A percentile compares a stretch with the other conserved stretches of the same genome.
phyloP scores from a whole-genome alignment of 2,329 filamentous ascomycete genomes.

The Exophiala mesophila region DNA sequence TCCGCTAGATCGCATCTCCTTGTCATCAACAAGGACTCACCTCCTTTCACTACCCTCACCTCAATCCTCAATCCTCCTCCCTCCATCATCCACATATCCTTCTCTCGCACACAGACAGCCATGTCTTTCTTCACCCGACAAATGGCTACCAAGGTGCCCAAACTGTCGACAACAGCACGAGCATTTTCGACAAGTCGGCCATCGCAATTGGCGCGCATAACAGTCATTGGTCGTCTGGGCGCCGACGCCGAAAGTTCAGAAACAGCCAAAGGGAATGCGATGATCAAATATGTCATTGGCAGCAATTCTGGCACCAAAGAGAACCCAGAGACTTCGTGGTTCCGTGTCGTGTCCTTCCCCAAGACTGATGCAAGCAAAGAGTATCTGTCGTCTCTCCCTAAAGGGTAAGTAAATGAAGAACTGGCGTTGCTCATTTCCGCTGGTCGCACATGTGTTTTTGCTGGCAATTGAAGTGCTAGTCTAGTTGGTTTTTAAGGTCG shows the following conservation, averaged over 20 bases:
- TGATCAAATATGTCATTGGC: conserved; percentile 73
- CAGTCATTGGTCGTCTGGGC: conserved; percentile 79
- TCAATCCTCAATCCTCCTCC: neutral
- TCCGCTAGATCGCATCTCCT: too few relatives aligned
- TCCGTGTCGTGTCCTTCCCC: conserved; percentile 71
- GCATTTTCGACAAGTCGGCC: conserved; percentile 70
- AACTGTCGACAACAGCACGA: conserved; percentile 57
- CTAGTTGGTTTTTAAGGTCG: too few relatives aligned
- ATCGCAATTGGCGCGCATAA: conserved; percentile 67
- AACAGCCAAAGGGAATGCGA: conserved; percentile 65
- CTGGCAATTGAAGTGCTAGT: too few relatives aligned
- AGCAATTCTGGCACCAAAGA: conserved; percentile 62
- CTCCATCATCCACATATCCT: neutral
- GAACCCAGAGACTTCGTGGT: conserved; percentile 78
- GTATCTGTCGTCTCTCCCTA: conserved; percentile 66
- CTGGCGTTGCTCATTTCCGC: too few relatives aligned
- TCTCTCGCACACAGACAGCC: neutral
- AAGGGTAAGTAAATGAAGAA: conserved; percentile 91
- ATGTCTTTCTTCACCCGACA: conserved; percentile 40
- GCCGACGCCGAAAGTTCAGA: conserved; percentile 69
- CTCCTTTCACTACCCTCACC: neutral
- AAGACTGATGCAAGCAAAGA: conserved; percentile 59
- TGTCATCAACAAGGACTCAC: too few relatives aligned
- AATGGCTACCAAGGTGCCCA: conserved; percentile 41
- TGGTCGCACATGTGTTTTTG: conserved; percentile 4